Percentiles rank a stretch among this genome's conserved stretches.
Evolutionary conservation across 2,329 filamentous ascomycete species (phyloP).

Genomic region (Claviceps sorghi): DNA sequence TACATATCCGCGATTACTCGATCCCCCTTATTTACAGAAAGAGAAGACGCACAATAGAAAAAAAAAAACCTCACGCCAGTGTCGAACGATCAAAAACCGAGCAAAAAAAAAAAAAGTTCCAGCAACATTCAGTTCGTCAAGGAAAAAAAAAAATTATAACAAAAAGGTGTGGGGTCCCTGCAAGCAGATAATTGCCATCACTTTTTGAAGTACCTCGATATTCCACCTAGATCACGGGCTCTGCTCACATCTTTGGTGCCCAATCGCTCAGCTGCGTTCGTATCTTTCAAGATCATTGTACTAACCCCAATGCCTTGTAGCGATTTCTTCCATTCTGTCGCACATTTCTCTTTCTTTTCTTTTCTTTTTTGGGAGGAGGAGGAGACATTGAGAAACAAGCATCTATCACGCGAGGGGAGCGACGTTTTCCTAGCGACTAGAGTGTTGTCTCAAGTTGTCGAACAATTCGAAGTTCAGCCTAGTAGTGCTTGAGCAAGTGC

Average conservation of each 20-base stretch:
- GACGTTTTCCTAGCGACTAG: not conserved
- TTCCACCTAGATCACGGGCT: not conserved
- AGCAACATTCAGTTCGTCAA: not conserved
- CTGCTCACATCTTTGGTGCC: not conserved
- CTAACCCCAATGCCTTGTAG: not conserved
- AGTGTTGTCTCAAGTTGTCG: not conserved
- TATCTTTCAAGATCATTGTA: not conserved
- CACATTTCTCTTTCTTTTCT: not conserved
- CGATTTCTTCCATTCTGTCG: not conserved
- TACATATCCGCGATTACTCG: constrained; percentile 16
- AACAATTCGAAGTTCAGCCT: not conserved
- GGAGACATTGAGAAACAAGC: not conserved
- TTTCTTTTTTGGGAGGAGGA: not conserved
- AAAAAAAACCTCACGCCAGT: not conserved
- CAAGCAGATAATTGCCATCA: not conserved
- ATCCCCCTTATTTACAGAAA: not conserved
- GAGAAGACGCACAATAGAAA: not conserved
- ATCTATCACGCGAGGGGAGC: not conserved
- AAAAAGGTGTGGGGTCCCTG: not conserved
- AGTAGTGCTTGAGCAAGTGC: constrained; percentile 9
- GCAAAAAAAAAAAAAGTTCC: not conserved
- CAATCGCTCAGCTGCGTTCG: not conserved
- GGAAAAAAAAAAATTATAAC: not conserved
- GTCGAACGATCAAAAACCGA: not conserved
- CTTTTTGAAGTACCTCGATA: not conserved